phyloP scores from a whole-genome alignment of 169 alveolate species.

The Plasmodium reichenowi region DNA sequence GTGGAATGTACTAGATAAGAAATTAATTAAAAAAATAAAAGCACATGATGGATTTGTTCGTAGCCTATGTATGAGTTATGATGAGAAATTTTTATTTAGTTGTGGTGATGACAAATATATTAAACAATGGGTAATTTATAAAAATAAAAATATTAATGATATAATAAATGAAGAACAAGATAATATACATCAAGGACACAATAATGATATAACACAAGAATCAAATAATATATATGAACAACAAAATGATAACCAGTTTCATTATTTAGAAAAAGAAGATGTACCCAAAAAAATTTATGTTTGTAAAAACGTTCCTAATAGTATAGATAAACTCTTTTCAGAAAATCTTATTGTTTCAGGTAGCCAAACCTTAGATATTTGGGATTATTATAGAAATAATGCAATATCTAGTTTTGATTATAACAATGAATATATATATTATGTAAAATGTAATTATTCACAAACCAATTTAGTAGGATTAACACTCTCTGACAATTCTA shows the following conservation, averaged over 20 bases:
- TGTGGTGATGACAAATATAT: conserved; percentile 95
- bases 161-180: conserved; percentile 50
- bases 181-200: too few species aligned
- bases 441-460: conserved; percentile 95
- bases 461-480: conserved; percentile 91
- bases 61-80: conserved; percentile 88
- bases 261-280: conserved; percentile 30
- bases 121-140: conserved; percentile 83
- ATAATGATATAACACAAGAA: too few species aligned
- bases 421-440: conserved; percentile 84
- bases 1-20: conserved; percentile 94
- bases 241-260: conserved; percentile 12
- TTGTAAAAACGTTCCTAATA: conserved; percentile 82
- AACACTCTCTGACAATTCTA: conserved; percentile 92
- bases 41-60: conserved; percentile 96
- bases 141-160: conserved; percentile 76
- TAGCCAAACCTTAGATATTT: conserved; percentile 87
- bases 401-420: conserved; percentile 85
- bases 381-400: conserved; percentile 84
- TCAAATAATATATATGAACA: neutral
- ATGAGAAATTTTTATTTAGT: conserved; percentile 86
- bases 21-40: conserved; percentile 88
- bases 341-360: conserved; percentile 90
- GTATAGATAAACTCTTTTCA: conserved; percentile 92
- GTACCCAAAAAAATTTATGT: conserved; percentile 57